Percentiles rank a stretch among this genome's conserved stretches.
phyloP scores from a whole-genome alignment of 768 basidiomycete genomes.

The Xanthoconium stramineum region DNA sequence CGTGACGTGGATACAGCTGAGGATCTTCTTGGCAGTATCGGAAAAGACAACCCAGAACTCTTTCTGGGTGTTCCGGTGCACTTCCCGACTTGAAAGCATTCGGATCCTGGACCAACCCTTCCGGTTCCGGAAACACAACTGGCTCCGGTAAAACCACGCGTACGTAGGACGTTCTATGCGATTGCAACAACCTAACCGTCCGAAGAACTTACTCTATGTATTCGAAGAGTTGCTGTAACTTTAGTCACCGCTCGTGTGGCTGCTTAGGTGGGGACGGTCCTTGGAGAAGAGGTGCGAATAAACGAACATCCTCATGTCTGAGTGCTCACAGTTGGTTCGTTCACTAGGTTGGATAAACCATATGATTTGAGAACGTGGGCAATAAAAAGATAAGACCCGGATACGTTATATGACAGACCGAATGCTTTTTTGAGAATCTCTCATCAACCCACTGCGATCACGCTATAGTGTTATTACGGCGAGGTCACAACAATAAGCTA shows the following conservation, averaged over 20 bases:
- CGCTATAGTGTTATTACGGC: conserved; percentile 97
- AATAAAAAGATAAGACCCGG: conserved; percentile 77
- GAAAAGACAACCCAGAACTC: too few relatives aligned
- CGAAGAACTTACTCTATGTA: conserved; percentile 90
- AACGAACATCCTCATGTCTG: background rate
- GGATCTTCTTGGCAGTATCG: too few relatives aligned
- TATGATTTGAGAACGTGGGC: conserved; percentile 93
- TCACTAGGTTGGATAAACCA: conserved; percentile 89
- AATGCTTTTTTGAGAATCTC: conserved; percentile 92
- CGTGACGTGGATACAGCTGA: too few relatives aligned
- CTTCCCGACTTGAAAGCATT: too few relatives aligned
- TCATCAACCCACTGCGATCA: conserved; percentile 88
- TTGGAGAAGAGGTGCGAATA: conserved; percentile 77
- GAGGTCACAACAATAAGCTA: conserved; percentile 17
- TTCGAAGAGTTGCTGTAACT: conserved; percentile 90
- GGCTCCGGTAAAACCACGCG: conserved; percentile 98
- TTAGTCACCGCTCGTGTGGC: conserved; percentile 91
- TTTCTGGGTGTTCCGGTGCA: too few relatives aligned
- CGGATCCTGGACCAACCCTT: too few relatives aligned
- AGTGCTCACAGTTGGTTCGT: conserved; percentile 5
- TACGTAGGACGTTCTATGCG: conserved; percentile 37
- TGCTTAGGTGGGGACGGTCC: conserved; percentile 80
- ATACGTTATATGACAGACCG: conserved; percentile 98
- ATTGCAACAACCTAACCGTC: conserved; percentile 4
- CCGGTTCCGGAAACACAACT: too few relatives aligned